Base-by-base conservation (phyloP, 768 basidiomycete genomes). In the Lactarius indigo region DNA sequence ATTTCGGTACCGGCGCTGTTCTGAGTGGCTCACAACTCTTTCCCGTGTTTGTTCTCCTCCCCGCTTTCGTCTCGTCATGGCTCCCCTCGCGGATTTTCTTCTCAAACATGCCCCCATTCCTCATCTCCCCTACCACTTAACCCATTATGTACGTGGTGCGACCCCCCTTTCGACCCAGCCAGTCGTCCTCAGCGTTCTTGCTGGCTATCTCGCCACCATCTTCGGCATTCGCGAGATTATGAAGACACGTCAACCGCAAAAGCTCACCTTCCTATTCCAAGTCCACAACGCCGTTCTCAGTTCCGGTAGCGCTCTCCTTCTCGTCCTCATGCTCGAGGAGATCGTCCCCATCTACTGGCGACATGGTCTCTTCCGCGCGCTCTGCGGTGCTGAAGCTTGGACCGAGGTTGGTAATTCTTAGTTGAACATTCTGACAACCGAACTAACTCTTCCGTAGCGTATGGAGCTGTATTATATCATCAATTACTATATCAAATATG, bases 401-500 rank as follows among this genome's bases (percentile, higher is more conserved):
- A 96, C 96, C 50, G 82, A 88, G 70, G 96, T 96, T 73, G 74
- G 91, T 85, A 56, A 61, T 47, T 52, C 59, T 30, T 59, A 55
- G 54, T 62, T 30, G 26, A 33, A n/a, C 20, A 15, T 57, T 69
- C 42, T 39, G 30, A 23, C 15, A 56, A 26, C 52, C 35, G 47
- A 47, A 44, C 23, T 57, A 23, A 63, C 20, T 64, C 20, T 8
- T 50, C 26, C 54, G 17, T 73, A 97, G 95, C 86, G 85, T 76
- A 82, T 98, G 76, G 91, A 98, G 80, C 90, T 95, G 74, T 98
- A 92, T 82, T 98, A 99, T 82, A 94, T 98, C 83, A 83, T 98
- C 82, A 99, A 99, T 82, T 99, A 98, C 81, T 95, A 89, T 79
- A 93, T 97, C 86, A 98, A 98, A 77, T 98, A 98, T 78, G 80